A percentile compares a stretch with the other conserved stretches of the same genome.
Conservation (phyloP, 148 eudicot species). For the Diospyros kaki region DNA sequence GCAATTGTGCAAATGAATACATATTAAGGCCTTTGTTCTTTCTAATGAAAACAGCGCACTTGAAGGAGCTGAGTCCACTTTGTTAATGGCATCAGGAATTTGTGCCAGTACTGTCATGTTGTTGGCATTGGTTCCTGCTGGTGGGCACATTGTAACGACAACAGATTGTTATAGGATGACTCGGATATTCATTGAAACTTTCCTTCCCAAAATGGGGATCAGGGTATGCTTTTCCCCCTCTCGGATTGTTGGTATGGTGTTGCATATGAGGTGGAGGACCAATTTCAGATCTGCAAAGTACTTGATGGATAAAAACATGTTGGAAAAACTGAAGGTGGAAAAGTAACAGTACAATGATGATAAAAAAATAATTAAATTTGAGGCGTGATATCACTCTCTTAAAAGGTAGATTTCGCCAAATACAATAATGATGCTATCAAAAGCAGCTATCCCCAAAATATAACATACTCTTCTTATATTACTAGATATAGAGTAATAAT, state of each 20-base stretch:
- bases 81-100: constrained; percentile 90
- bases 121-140: constrained; percentile 89
- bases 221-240: constrained; percentile 31
- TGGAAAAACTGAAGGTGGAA: too few species aligned
- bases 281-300: not conserved
- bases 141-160: constrained; percentile 89
- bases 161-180: constrained; percentile 92
- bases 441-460: too few species aligned
- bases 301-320: not conserved
- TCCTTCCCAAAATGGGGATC: constrained; percentile 93
- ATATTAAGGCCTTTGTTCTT: not conserved
- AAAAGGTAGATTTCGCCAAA: too few species aligned
- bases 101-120: constrained; percentile 85
- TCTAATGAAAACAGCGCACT: constrained; percentile 62
- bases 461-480: too few species aligned
- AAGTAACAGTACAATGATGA: too few species aligned
- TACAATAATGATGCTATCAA: too few species aligned
- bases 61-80: constrained; percentile 92
- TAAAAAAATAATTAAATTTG: too few species aligned
- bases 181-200: constrained; percentile 72
- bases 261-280: not conserved
- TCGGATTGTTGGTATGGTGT: too few species aligned
- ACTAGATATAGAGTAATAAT: too few species aligned
- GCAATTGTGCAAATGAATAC: not conserved
- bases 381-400: too few species aligned